Percentiles rank a stretch among this genome's conserved stretches.
Conservation (phyloP, 805 yeast species). For the Saturnispora besseyi region DNA sequence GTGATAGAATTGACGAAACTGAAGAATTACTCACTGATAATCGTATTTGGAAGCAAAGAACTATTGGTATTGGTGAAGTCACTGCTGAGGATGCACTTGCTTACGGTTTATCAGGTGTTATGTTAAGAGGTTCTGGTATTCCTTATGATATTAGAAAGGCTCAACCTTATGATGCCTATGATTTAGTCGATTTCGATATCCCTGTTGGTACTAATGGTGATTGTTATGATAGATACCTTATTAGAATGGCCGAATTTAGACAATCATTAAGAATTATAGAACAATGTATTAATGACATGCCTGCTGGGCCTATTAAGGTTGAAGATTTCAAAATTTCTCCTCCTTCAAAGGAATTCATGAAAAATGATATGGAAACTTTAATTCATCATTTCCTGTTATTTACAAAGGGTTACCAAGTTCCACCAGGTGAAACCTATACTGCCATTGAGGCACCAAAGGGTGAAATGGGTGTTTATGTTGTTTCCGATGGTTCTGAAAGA, state of each 20-base stretch:
- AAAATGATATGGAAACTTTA: constrained; percentile 86
- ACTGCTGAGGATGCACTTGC: constrained; percentile 82
- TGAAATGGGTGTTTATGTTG: constrained; percentile 86
- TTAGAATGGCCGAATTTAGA: constrained; percentile 88
- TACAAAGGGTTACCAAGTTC: constrained; percentile 84
- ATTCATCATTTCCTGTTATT: constrained; percentile 83
- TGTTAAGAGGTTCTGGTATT: constrained; percentile 86
- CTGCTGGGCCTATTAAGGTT: constrained; percentile 84
- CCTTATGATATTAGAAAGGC: constrained; percentile 81
- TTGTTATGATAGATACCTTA: constrained; percentile 82
- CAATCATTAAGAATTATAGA: constrained; percentile 82
- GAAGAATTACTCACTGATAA: constrained; percentile 85
- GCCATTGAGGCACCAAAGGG: constrained; percentile 94
- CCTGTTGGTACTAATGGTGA: constrained; percentile 86
- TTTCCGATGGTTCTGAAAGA: constrained; percentile 82
- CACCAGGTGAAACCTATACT: constrained; percentile 85
- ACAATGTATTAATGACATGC: constrained; percentile 87
- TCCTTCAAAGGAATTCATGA: constrained; percentile 75
- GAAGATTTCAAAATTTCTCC: constrained; percentile 82
- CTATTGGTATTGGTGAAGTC: constrained; percentile 68
- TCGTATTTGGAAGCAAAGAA: constrained; percentile 88
- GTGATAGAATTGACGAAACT: constrained; percentile 84
- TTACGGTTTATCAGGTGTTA: constrained; percentile 74
- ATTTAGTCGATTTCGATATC: constrained; percentile 74
- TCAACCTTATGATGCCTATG: constrained; percentile 87